Base-by-base conservation (phyloP, 805 yeast genomes). In the Wickerhamia fluorescens region DNA sequence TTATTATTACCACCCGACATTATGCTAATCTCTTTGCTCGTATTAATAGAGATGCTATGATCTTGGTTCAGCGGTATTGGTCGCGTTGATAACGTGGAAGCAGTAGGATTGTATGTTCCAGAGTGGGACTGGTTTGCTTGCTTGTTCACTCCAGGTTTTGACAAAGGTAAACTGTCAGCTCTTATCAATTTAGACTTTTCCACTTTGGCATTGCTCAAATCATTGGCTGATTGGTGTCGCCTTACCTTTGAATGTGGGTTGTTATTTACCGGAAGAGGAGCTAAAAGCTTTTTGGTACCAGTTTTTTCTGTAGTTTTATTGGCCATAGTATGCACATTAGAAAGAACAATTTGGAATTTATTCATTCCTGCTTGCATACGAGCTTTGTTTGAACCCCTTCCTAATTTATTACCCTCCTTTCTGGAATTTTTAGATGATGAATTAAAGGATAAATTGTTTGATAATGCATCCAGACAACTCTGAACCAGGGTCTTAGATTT, bases 321-420 rank as follows among this genome's bases (percentile, higher is more conserved):
- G 18, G 34, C 35, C 29, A 33, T 36, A 25, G 35, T 33, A 6
- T 39, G 34, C 2, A 64, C 59, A 39, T 66, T 71, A 4, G 69
- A 51, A 29, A 66, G 56, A 3, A 66, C 66, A 34, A 66, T 65
- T 42, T 67, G 72, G 41, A 66, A 66, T 42, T 61, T 61, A 40
- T 61, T 61, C 56, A 61, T 53, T 9, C 65, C 64, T 8, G 60
- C 56, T 40, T 58, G 56, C 57, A 53, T 54, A 28, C 33, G 31
- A 7, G 37, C 14, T 22, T 33, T 37, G 15, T 26, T n/a, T n/a
- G n/a, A n/a, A n/a, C n/a, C n/a, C n/a, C n/a, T n/a, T n/a, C n/a
- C n/a, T n/a, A n/a, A n/a, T n/a, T n/a, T n/a, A n/a, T n/a, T n/a
- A n/a, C n/a, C n/a, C n/a, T n/a, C n/a, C n/a, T n/a, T 20, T 9